phyloP scores from a whole-genome alignment of 1,139 yeast genomes.

The Diutina rugosa region DNA sequence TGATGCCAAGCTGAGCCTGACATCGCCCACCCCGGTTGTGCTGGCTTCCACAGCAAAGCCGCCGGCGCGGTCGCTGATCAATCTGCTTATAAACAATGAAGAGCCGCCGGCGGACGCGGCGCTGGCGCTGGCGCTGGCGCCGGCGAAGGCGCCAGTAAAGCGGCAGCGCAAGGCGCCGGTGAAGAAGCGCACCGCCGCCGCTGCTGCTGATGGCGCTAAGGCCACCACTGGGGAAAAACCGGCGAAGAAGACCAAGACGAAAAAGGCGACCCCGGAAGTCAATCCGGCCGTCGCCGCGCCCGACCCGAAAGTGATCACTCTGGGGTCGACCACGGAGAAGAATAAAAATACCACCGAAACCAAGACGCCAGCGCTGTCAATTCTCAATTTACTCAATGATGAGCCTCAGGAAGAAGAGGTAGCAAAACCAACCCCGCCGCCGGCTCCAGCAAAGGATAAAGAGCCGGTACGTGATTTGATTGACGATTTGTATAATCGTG shows the following conservation, averaged over 20 bases:
- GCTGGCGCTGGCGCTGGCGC: constrained; percentile 6
- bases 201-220: not conserved
- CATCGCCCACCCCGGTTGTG: not conserved
- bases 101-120: constrained; percentile 3
- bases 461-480: constrained; percentile 14
- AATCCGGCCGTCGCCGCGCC: not conserved
- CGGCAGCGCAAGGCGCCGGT: constrained; percentile 3
- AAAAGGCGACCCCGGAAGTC: constrained; percentile 5
- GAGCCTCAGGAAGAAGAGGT: not conserved
- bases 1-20: not conserved
- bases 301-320: constrained; percentile 6
- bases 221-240: constrained; percentile 5
- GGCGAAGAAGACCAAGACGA: constrained; percentile 5
- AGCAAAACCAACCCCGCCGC: not conserved
- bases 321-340: constrained; percentile 12
- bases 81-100: constrained; percentile 7
- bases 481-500: constrained; percentile 15
- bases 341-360: constrained; percentile 3
- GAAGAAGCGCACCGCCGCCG: constrained; percentile 6
- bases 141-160: not conserved
- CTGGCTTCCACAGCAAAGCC: constrained; percentile 2
- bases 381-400: constrained; percentile 5
- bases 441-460: constrained; percentile 3
- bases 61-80: constrained; percentile 5
- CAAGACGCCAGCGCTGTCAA: constrained; percentile 10